Evolutionary conservation across 2,329 filamentous ascomycete genomes (phyloP), one percentile per base, ranked within the genome.

Genomic region (Alternaria sp.): DNA sequence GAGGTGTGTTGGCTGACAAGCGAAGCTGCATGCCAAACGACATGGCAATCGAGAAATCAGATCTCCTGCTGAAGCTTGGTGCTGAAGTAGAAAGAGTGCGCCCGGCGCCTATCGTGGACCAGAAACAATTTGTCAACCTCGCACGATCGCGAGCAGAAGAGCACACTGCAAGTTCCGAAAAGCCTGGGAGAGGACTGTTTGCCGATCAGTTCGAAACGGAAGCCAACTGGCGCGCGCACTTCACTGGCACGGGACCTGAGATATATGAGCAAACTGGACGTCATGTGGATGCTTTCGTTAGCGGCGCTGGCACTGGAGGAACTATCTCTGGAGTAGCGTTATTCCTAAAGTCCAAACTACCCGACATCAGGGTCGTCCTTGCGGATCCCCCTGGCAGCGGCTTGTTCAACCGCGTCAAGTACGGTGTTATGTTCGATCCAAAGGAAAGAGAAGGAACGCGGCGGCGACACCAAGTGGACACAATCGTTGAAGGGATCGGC

Each of bases 331-430:
- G 96, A 14, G 92, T 97, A 21, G 90, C 94, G 8, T 85, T 90
- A 60, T 96, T 90, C 76, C 83, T 99, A 28, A 98, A 97, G 80
- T 89, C 92, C 46, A 82, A 86, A 55, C 77, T 93, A n/a, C 84
- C 85, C 0, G 75, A 84, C 11, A 69, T 96, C 61, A 87, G 86
- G 66, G 84, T 98, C 30, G 89, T 98, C 2, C 88, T 99, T 2
- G 95, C 96, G 0, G 96, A 99, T 79, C 96, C 96, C 1, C 94
- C 96, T 78, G 96, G 96, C 10, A 97, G 93, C 77, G 96, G 96
- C 0, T 84, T 99, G 25, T 97, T 92, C 84, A 97, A 99, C 82
- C 92, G 93, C 76, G 87, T 99, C 69, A 91, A 91, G 71, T 92
- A 96, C 79, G 96, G 95, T 6, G 96, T 99, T 65, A 97, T 99